Evolutionary conservation across 2,329 filamentous ascomycete genomes (phyloP), one percentile per base, ranked within the genome.

Genomic region (Arthrobotrys entomopaga): DNA sequence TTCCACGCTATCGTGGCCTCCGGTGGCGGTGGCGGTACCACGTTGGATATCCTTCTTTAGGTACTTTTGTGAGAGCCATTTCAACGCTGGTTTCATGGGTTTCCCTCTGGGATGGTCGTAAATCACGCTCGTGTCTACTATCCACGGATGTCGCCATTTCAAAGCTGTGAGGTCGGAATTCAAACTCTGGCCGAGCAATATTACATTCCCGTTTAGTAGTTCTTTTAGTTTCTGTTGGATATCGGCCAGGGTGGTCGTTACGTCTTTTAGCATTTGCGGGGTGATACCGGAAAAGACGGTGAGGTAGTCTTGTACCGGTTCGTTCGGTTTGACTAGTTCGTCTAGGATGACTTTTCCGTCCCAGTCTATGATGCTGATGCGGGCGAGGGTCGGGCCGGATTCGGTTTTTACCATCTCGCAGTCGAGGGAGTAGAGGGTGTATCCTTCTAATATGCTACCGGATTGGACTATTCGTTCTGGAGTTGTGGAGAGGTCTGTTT

Each of bases 321-420:
- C 89, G 50, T 89, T 86, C 0, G 95, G 95, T 83, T 95, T 96
- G 79, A 99, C 95, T 11, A 98, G 87, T 82, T 96, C 91, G 80
- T 99, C 95, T 59, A 98, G 83, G 15, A 97, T 85, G 8, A 91
- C 86, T 38, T 88, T 87, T 56, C 93, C 93, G 77, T 93, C 88
- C 94, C 95, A 99, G 73, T 88, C 84, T 6, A 99, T 84, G 43
- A 98, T 82, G 80, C 93, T 97, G 80, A 98, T 90, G 66, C 95
- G 89, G 1, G 95, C 96, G 49, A 99, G 87, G 40, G 93, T 92
- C 77, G 91, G 87, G 54, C 88, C 88, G 0, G 90, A 88, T 72
- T 89, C 91, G 1, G 93, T 96, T 82, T 92, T 89, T 81, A 93
- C 97, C 95, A 99, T 99, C 82, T 99, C 95, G 82, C 95, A 99